Evolutionary conservation across 2,329 filamentous ascomycete genomes (phyloP).

Genomic region (Aspergillus glaucus): DNA sequence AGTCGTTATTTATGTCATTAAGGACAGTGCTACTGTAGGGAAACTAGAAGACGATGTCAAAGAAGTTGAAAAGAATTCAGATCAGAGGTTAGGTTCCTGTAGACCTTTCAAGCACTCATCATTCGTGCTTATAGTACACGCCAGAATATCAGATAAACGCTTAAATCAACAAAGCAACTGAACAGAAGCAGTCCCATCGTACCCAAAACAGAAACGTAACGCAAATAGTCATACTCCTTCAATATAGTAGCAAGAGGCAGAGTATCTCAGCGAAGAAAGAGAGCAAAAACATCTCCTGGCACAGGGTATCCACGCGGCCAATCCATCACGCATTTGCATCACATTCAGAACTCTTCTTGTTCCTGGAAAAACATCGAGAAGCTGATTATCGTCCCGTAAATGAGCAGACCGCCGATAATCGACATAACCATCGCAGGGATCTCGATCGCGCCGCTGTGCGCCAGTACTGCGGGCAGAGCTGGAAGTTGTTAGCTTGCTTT

Average conservation of each 20-base stretch:
- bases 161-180: background rate
- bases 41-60: too few species aligned
- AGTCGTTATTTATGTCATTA: too few species aligned
- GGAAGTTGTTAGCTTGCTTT: conserved; percentile 10
- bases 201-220: background rate
- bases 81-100: too few species aligned
- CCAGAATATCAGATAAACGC: background rate
- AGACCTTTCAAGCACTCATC: too few species aligned
- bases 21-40: too few species aligned
- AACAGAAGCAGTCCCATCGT: background rate
- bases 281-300: background rate
- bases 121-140: conserved; percentile 1
- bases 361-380: conserved; percentile 98
- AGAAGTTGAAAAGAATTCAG: too few species aligned
- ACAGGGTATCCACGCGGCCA: background rate
- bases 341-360: conserved; percentile 71
- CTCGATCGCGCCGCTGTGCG: conserved; percentile 77
- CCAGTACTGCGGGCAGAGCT: conserved; percentile 84
- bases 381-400: conserved; percentile 97
- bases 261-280: background rate
- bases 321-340: background rate
- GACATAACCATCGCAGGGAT: conserved; percentile 91
- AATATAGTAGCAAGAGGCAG: background rate
- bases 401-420: conserved; percentile 82
- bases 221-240: background rate